Conservation (phyloP, 2,329 filamentous ascomycete species). For the Nothopassalora personata region DNA sequence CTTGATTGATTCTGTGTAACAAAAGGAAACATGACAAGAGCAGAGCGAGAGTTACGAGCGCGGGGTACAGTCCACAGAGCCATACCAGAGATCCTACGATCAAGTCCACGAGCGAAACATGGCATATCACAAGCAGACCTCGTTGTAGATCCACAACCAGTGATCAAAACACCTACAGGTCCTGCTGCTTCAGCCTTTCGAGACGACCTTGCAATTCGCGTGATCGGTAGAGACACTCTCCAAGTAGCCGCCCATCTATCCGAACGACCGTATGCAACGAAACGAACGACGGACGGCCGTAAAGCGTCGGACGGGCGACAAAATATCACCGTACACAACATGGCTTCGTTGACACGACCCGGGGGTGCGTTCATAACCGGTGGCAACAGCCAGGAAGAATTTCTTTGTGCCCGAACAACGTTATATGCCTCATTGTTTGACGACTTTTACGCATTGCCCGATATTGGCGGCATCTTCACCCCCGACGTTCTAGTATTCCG, state of each 20-base stretch:
- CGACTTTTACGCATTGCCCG: constrained; percentile 55
- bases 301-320: constrained; percentile 23
- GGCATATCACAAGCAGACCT: constrained; percentile 52
- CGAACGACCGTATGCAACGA: constrained; percentile 19
- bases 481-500: constrained; percentile 57
- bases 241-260: constrained; percentile 40
- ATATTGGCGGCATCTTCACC: constrained; percentile 53
- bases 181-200: constrained; percentile 8
- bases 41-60: constrained; percentile 27
- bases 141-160: constrained; percentile 36
- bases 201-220: constrained; percentile 36
- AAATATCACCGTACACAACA: constrained; percentile 56
- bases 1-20: neutral
- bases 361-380: constrained; percentile 59
- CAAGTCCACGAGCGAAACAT: constrained; percentile 51
- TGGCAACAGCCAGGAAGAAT: constrained; percentile 57
- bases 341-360: constrained; percentile 57
- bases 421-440: constrained; percentile 55
- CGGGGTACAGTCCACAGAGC: constrained; percentile 54
- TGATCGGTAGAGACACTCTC: constrained; percentile 51
- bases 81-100: constrained; percentile 52
- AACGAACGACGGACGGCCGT: constrained; percentile 17
- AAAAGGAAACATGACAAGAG: constrained; percentile 17
- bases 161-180: constrained; percentile 15
- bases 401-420: constrained; percentile 56